Conservation (phyloP, 2,329 filamentous ascomycete genomes). For the Neonectria sp. region DNA sequence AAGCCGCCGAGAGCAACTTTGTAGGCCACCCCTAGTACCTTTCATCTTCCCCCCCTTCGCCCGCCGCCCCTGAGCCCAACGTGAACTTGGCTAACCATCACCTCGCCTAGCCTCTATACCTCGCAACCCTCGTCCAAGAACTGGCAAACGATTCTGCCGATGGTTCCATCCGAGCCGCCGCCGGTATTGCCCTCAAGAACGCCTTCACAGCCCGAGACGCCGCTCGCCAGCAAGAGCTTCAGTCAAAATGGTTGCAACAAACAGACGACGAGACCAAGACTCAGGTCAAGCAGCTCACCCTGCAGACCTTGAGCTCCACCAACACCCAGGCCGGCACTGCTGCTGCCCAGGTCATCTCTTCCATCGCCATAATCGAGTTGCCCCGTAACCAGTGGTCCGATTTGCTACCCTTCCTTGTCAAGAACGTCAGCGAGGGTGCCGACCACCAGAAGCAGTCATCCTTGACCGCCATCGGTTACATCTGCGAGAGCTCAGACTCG, state of each 20-base stretch:
- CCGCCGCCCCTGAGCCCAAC: slow-evolving; percentile 31
- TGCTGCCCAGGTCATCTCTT: slow-evolving; percentile 94
- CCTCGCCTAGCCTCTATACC: slow-evolving; percentile 83
- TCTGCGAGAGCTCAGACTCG: slow-evolving; percentile 94
- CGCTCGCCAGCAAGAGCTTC: slow-evolving; percentile 87
- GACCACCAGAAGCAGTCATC: slow-evolving; percentile 95
- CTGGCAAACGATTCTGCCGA: slow-evolving; percentile 91
- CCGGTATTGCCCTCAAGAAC: slow-evolving; percentile 98
- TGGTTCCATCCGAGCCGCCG: slow-evolving; percentile 90
- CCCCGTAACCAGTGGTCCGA: slow-evolving; percentile 95
- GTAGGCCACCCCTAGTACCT: slow-evolving; percentile 67
- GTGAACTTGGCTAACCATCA: slow-evolving; percentile 45
- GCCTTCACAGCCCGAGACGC: slow-evolving; percentile 96
- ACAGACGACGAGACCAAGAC: slow-evolving; percentile 87
- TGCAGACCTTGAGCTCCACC: slow-evolving; percentile 86
- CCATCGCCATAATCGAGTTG: slow-evolving; percentile 94
- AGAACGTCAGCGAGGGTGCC: slow-evolving; percentile 90
- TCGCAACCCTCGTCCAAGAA: slow-evolving; percentile 92
- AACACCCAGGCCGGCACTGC: slow-evolving; percentile 89
- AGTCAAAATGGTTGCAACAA: slow-evolving; percentile 92
- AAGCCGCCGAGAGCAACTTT: slow-evolving; percentile 95
- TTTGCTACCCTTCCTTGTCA: slow-evolving; percentile 89
- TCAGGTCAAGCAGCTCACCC: slow-evolving; percentile 89
- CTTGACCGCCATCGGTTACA: slow-evolving; percentile 96
- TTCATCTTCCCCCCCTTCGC: slow-evolving; percentile 19